Evolutionary conservation across 345 rosid genomes (phyloP), one percentile per base, ranked within the genome.

Genomic region (Diplotaxis tenuifolia): DNA sequence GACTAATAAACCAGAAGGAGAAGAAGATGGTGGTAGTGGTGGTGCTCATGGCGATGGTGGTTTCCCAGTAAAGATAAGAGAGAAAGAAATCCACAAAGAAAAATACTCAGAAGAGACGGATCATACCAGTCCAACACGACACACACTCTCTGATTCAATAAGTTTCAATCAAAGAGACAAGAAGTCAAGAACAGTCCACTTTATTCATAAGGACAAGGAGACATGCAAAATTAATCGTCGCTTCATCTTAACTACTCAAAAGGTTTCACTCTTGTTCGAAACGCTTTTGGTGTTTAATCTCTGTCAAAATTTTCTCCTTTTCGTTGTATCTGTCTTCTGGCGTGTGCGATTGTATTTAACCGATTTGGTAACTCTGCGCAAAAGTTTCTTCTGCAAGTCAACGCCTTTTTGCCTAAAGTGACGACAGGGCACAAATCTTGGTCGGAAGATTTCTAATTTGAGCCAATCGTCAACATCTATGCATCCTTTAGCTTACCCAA

Each of bases 41-140:
- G 67, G 56, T 76, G 74, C 62, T 76, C 80, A 57, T 70, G 80
- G 80, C 67, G 47, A 76, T 76, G 75, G 45, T 71, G 56, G 55
- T 76, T 76, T 19, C 72, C 9, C 34, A 36, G 62, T 7, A 18
- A 56, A 65, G 65, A 5, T 68, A 20, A 70, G 63, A 55, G 67
- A 38, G 62, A 54, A 4, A 66, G 14, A 10, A 70, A 68, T 25
- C 31, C 1, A 70, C 66, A 31, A 11, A 69, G 65, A 27, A 62
- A 7, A 62, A 38, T 7, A 10, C 32, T 6, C 19, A 61, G 22
- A 32, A 57, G 21, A 64, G 34, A n/a, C n/a, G 28, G 36, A 65
- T 45, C 75, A 25, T 1, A 3, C 18, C 40, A 20, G 18, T 29
- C 38, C 0, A 18, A 12, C 3, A 34, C 73, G 20, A 67, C 23